Evolutionary conservation across 2,329 filamentous ascomycete genomes (phyloP).

Genomic region (Fusarium stilboides): DNA sequence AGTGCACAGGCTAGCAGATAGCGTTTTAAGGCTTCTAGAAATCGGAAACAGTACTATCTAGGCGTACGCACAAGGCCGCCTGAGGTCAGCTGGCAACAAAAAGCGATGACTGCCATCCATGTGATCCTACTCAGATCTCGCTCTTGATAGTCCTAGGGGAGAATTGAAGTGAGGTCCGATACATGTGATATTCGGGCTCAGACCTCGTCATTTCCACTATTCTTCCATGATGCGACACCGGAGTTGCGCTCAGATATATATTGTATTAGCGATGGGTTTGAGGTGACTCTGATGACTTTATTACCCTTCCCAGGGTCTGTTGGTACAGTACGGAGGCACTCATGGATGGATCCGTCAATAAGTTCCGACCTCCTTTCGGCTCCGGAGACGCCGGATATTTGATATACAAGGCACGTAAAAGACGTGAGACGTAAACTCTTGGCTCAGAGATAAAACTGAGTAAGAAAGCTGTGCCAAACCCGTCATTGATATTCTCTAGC

Average conservation of each 20-base stretch:
- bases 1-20: not conserved
- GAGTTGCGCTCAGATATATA: not conserved
- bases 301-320: too few species aligned
- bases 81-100: not conserved
- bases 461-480: too few species aligned
- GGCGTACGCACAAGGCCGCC: not conserved
- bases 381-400: slow-evolving; percentile 6
- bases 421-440: not conserved
- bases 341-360: not conserved
- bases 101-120: slow-evolving; percentile 1
- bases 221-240: not conserved
- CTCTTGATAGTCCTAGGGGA: too few species aligned
- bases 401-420: not conserved
- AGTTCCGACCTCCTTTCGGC: slow-evolving; percentile 11
- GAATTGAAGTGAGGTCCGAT: not conserved
- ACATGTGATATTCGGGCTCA: slow-evolving; percentile 13
- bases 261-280: slow-evolving; percentile 2
- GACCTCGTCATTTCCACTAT: slow-evolving; percentile 17
- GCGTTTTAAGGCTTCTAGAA: not conserved
- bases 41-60: not conserved
- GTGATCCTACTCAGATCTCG: not conserved
- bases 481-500: not conserved
- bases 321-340: too few species aligned
- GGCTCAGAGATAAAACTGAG: not conserved
- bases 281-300: slow-evolving; percentile 1